These are phyloP conservation scores for Fusarium praegraminearum DNA, from an alignment of 2,329 filamentous ascomycete genomes.

Conservation along the genomic window DNA sequence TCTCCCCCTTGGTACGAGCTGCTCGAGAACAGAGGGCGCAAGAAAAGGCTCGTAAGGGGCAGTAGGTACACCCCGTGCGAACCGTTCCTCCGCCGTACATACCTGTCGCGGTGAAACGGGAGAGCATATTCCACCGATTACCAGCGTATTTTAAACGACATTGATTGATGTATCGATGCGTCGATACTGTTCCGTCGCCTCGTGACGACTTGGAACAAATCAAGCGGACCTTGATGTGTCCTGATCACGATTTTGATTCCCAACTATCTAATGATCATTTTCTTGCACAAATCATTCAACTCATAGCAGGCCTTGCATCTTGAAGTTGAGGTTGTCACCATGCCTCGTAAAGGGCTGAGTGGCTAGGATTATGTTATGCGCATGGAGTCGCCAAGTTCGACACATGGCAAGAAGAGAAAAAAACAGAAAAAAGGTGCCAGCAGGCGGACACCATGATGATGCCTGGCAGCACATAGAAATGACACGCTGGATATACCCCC, in stretches of 20 bases:
- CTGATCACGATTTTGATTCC: constrained; percentile 35
- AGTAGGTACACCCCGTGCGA: constrained; percentile 46
- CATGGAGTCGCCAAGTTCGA: constrained; percentile 39
- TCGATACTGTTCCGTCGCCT: constrained; percentile 29
- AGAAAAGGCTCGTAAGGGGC: constrained; percentile 80
- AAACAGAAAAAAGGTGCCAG: constrained; percentile 36
- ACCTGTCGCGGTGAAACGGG: constrained; percentile 14
- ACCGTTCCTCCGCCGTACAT: constrained; percentile 28
- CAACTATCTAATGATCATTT: constrained; percentile 48
- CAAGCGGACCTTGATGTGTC: constrained; percentile 26
- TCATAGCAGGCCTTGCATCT: constrained; percentile 49
- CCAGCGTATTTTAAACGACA: constrained; percentile 36
- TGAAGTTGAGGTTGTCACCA: constrained; percentile 43
- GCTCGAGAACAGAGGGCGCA: constrained; percentile 87
- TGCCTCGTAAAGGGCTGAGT: constrained; percentile 38
- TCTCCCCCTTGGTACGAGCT: constrained; percentile 88
- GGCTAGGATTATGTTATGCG: constrained; percentile 34
- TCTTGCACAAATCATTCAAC: constrained; percentile 42
- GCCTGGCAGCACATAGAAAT: constrained; percentile 49
- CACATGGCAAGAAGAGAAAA: constrained; percentile 30
- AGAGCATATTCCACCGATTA: constrained; percentile 28
- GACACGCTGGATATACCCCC: constrained; percentile 50
- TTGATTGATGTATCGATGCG: constrained; percentile 23
- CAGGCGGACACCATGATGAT: constrained; percentile 42
- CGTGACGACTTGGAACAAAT: constrained; percentile 14